These are phyloP conservation scores for Sclerotinia trifoliorum DNA, from an alignment of 2,329 filamentous ascomycete genomes.

Conservation along the genomic window DNA sequence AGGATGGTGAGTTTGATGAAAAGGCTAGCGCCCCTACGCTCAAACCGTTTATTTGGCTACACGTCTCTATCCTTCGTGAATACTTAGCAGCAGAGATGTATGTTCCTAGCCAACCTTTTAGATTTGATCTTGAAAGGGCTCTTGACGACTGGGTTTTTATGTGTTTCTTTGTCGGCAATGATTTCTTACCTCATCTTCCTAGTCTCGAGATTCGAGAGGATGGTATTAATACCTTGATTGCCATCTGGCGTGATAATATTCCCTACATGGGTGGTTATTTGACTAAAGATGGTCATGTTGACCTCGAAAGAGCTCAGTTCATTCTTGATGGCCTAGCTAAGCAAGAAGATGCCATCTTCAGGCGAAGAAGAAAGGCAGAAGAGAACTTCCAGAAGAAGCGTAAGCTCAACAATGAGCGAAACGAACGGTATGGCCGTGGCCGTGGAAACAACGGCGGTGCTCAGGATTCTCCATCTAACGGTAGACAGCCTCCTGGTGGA, in stretches of 20 bases:
- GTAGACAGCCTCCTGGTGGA: constrained; percentile 30
- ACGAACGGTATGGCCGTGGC: constrained; percentile 40
- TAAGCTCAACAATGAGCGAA: constrained; percentile 64
- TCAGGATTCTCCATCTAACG: constrained; percentile 36
- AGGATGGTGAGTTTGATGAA: constrained; percentile 76
- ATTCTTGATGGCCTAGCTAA: constrained; percentile 87
- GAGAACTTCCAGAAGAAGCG: constrained; percentile 80
- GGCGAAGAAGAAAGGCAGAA: constrained; percentile 79
- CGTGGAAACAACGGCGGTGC: constrained; percentile 35
- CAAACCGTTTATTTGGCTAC: constrained; percentile 98
- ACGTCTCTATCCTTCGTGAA: constrained; percentile 87
- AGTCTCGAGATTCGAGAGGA: constrained; percentile 96
- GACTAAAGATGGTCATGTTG: constrained; percentile 90
- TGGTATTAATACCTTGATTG: constrained; percentile 91
- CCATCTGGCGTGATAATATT: constrained; percentile 95
- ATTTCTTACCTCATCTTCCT: constrained; percentile 96
- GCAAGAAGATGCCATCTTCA: constrained; percentile 93
- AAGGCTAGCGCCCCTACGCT: constrained; percentile 68
- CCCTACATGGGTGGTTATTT: constrained; percentile 92
- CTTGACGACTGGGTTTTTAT: constrained; percentile 99
- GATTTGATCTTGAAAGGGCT: constrained; percentile 89
- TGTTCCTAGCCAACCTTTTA: constrained; percentile 78
- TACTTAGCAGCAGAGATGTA: constrained; percentile 89
- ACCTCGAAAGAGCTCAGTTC: constrained; percentile 80
- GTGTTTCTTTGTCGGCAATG: constrained; percentile 98